phyloP scores from a whole-genome alignment of 2,329 filamentous ascomycete species.

The Aspergillus oerlinghausenensis region DNA sequence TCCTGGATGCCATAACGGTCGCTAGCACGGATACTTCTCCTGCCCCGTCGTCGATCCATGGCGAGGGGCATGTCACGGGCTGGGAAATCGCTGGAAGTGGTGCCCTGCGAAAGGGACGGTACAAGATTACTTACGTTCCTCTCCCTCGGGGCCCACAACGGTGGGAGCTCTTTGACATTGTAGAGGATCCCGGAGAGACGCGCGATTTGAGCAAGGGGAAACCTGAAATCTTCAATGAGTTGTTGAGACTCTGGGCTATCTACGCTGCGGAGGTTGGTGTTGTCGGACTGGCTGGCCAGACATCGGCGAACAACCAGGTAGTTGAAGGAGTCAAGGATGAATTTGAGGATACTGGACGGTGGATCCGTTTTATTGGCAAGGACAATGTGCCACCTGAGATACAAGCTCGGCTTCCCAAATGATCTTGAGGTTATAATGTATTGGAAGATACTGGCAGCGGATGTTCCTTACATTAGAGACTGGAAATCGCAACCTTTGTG shows the following conservation, averaged over 20 bases:
- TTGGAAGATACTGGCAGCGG: not conserved
- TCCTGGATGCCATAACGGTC: not conserved
- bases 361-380: not conserved
- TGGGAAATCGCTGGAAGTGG: constrained; percentile 55
- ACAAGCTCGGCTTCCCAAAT: not conserved
- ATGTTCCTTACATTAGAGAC: no score
- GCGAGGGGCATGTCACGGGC: constrained; percentile 49
- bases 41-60: constrained; percentile 41
- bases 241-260: constrained; percentile 53
- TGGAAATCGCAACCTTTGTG: no score
- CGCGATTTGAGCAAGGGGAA: constrained; percentile 41
- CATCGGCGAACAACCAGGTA: not conserved
- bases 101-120: constrained; percentile 53
- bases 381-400: not conserved
- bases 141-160: constrained; percentile 52
- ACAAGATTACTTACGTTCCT: constrained; percentile 56
- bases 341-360: not conserved
- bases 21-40: constrained; percentile 26
- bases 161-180: constrained; percentile 56
- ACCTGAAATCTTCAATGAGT: constrained; percentile 43
- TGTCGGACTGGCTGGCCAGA: constrained; percentile 41
- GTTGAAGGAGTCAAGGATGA: not conserved
- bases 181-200: constrained; percentile 49
- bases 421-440: not conserved
- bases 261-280: constrained; percentile 58